Conservation (phyloP, 345 rosid species). For the Viola odorata region DNA sequence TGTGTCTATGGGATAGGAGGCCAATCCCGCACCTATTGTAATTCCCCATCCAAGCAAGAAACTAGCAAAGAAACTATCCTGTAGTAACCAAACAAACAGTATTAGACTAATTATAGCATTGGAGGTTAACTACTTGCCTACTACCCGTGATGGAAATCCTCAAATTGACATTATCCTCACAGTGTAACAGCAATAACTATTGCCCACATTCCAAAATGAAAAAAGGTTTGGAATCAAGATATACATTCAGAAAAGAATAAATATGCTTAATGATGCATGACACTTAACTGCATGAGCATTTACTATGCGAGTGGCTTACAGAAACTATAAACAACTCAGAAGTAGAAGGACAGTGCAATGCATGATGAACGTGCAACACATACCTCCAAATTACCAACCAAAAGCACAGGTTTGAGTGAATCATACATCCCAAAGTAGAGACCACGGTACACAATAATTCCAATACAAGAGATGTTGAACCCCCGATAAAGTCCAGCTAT, state of each 20-base stretch:
- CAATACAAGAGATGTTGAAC: slow-evolving; percentile 29
- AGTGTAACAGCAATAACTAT: neutral
- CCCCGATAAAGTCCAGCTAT: slow-evolving; percentile 30
- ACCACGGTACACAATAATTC: slow-evolving; percentile 28
- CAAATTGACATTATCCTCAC: neutral
- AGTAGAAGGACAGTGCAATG: neutral
- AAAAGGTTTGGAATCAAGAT: no score
- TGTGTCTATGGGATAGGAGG: slow-evolving; percentile 24
- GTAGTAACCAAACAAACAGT: neutral
- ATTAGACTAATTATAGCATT: neutral
- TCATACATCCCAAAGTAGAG: slow-evolving; percentile 31
- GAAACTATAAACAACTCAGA: no score
- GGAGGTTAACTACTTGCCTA: neutral
- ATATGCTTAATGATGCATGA: neutral
- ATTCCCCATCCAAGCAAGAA: slow-evolving; percentile 17
- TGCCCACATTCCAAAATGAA: neutral
- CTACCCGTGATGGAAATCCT: neutral
- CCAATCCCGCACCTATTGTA: slow-evolving; percentile 20
- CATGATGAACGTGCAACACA: neutral
- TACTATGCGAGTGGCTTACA: neutral
- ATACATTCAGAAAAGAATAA: neutral
- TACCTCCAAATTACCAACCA: slow-evolving; percentile 23
- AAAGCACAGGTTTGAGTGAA: slow-evolving; percentile 28
- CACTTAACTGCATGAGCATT: neutral
- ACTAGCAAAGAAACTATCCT: slow-evolving; percentile 22